Conservation (phyloP, 441 rosid genomes). For the Pelargonium cotyledonis region DNA sequence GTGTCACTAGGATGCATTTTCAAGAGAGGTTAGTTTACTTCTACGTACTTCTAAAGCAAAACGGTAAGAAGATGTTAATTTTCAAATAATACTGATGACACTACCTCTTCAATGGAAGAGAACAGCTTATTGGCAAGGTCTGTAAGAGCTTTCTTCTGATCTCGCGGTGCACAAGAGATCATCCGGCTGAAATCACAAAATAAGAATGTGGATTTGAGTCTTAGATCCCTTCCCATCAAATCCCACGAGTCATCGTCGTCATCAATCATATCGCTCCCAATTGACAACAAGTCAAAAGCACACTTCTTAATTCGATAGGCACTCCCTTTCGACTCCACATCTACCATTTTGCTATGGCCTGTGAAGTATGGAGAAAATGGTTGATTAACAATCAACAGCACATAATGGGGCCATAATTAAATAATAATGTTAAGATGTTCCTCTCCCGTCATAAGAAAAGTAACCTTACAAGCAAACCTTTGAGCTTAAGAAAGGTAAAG, state of each 20-base stretch:
- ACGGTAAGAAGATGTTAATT: not conserved
- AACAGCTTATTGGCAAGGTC: slow-evolving; percentile 10
- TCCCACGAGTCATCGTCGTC: slow-evolving; percentile 11
- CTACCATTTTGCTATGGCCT: slow-evolving; percentile 1
- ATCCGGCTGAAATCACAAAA: slow-evolving; percentile 3
- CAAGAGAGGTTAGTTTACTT: too few relatives aligned
- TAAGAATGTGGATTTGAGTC: slow-evolving; percentile 10
- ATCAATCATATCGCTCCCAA: not conserved
- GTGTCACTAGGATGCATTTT: too few relatives aligned
- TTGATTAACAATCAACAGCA: too few relatives aligned
- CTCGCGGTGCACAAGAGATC: not conserved
- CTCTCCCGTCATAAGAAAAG: too few relatives aligned
- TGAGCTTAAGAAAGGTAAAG: too few relatives aligned
- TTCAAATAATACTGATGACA: not conserved
- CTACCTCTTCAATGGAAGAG: slow-evolving; percentile 10
- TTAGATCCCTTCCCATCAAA: slow-evolving; percentile 6
- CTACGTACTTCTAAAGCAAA: not conserved
- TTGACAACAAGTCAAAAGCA: slow-evolving; percentile 7
- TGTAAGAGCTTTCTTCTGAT: slow-evolving; percentile 9
- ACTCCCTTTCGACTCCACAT: slow-evolving; percentile 2
- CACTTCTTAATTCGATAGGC: slow-evolving; percentile 4
- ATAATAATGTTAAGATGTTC: too few relatives aligned
- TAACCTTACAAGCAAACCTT: too few relatives aligned
- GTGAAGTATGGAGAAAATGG: not conserved
- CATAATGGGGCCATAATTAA: too few relatives aligned